Evolutionary conservation across 768 basidiomycete species (phyloP).

Genomic region (Tylopilus intermedius): DNA sequence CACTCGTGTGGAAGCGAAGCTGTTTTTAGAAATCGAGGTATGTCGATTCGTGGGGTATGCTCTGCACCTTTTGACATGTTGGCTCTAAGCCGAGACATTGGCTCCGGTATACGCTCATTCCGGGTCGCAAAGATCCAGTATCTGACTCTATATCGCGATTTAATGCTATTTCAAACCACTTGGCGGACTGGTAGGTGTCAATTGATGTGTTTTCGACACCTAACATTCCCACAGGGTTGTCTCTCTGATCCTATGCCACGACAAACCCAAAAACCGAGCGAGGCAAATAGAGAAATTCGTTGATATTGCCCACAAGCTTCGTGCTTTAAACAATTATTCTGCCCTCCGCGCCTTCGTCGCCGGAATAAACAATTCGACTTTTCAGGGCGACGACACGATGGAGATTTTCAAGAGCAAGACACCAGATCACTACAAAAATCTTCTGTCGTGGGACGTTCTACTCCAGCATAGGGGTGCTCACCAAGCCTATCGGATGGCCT

Average conservation of each 20-base stretch:
- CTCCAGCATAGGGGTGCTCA: slow-evolving; percentile 79
- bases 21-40: slow-evolving; percentile 78
- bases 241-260: slow-evolving; percentile 85
- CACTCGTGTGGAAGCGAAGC: slow-evolving; percentile 62
- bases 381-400: slow-evolving; percentile 73
- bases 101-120: slow-evolving; percentile 72
- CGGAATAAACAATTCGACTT: slow-evolving; percentile 81
- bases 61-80: background rate
- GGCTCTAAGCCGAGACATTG: slow-evolving; percentile 74
- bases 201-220: background rate
- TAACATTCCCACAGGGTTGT: slow-evolving; percentile 61
- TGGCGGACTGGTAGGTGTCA: slow-evolving; percentile 69
- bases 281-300: slow-evolving; percentile 87
- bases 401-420: slow-evolving; percentile 63
- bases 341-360: slow-evolving; percentile 90
- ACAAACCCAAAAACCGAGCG: slow-evolving; percentile 68
- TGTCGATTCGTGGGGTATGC: slow-evolving; percentile 13
- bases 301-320: slow-evolving; percentile 74
- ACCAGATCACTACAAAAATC: slow-evolving; percentile 68
- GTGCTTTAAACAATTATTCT: slow-evolving; percentile 87
- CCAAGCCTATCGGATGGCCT: slow-evolving; percentile 84
- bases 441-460: slow-evolving; percentile 80
- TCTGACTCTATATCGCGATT: slow-evolving; percentile 69
- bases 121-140: slow-evolving; percentile 59
- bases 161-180: slow-evolving; percentile 73